Evolutionary conservation across 192 early-diverging fungal species (phyloP), one percentile per base, ranked within the genome.

Genomic region (Coemansia sp.): DNA sequence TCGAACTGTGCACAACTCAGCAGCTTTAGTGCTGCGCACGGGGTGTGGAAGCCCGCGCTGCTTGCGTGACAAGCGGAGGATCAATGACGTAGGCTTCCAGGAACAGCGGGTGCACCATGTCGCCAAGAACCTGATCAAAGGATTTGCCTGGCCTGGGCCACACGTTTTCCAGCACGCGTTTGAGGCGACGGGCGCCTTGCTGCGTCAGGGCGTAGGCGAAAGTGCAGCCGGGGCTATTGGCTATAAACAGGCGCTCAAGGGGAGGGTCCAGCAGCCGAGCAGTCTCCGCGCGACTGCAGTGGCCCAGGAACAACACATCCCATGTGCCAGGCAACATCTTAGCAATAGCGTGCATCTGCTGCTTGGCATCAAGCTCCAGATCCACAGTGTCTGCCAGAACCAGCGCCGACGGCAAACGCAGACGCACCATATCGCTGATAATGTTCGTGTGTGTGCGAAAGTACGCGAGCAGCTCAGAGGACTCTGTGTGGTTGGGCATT

Each of bases 361-460:
- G 67, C 73, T 69, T 75, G 18, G 64, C 36, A 23, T 68, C 66
- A 5, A 57, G 38, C 33, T 64, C 63, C 44, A 78, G 15, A 36
- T 73, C 76, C 2, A 70, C 49, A 0, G 24, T 26, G 49, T 73
- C 71, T 6, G 46, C 51, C 60, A 78, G 63, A 12, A 78, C 67
- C 36, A 78, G 39, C 0, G 76, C 64, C 14, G 66, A 72, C 12
- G 48, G 6, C 14, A 68, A 55, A 60, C 66, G 66, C 55, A 73
- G 59, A 10, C 71, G 62, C 15, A 73, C 30, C 9, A 78, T 45
- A 26, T 73, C 76, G 67, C 63, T 73, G 67, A 73, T 67, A 23
- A 70, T 60, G 39, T 73, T 78, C 60, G 70, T 65, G 38, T 78
- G 71, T 4, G 71, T 69, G 24, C 71, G 76, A 35, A 69, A 73